Evolutionary conservation across 192 early-diverging fungal genomes (phyloP).

Genomic region (Entomortierella chlamydospora): DNA sequence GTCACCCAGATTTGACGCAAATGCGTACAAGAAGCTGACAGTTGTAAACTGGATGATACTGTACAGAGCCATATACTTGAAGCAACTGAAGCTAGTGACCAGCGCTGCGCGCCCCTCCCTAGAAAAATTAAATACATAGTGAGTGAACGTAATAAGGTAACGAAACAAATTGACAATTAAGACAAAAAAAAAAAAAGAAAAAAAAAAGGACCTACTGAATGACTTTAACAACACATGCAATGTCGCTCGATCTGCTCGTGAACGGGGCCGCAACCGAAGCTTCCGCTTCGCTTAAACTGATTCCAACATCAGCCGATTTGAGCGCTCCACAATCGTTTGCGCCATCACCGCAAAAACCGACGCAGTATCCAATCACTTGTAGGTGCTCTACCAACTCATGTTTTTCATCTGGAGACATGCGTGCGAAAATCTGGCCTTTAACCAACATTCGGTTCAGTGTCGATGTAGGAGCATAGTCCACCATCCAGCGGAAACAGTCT

Average conservation of each 20-base stretch:
- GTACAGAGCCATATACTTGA: conserved; percentile 99
- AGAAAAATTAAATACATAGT: no score
- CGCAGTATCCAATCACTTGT: conserved; percentile 91
- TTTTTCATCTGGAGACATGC: conserved; percentile 99
- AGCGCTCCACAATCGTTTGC: conserved; percentile 99
- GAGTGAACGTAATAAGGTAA: no score
- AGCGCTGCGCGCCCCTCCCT: conserved; percentile 95
- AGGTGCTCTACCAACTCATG: conserved; percentile 91
- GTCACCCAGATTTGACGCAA: conserved; percentile 91
- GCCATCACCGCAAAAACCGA: conserved; percentile 99
- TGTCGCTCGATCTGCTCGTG: conserved; percentile 89
- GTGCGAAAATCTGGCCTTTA: conserved; percentile 92
- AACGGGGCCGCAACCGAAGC: conserved; percentile 98
- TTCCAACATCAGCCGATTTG: conserved; percentile 94
- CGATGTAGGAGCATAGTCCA: conserved; percentile 77
- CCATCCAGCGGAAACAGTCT: conserved; percentile 95
- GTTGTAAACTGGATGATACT: conserved; percentile 96
- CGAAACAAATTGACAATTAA: neutral
- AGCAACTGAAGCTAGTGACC: conserved; percentile 97
- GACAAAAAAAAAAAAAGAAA: neutral
- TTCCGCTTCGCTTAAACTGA: conserved; percentile 97
- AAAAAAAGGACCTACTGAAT: conserved; percentile 68
- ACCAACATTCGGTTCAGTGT: conserved; percentile 84
- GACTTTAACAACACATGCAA: conserved; percentile 92
- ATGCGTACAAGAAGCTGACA: conserved; percentile 91